Conservation (phyloP, 2,329 filamentous ascomycete species). For the Nothopassalora personata region DNA sequence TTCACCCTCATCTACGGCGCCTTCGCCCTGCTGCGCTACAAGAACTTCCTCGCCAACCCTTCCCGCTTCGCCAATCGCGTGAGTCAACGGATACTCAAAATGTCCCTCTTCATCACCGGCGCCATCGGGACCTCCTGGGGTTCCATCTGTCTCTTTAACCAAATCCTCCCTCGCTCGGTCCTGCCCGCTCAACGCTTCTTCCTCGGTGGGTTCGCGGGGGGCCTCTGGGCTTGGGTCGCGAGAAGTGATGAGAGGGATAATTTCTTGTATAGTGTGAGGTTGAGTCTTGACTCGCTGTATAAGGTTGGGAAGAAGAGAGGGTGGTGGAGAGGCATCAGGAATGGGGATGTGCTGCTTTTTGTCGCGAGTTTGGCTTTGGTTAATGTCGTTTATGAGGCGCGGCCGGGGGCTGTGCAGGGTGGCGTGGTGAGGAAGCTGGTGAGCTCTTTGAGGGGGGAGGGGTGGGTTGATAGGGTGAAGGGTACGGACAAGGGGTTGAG, state of each 20-base stretch:
- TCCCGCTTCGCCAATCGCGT: slow-evolving; percentile 61
- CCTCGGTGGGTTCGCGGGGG: slow-evolving; percentile 77
- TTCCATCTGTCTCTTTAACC: slow-evolving; percentile 82
- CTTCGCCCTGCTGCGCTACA: slow-evolving; percentile 64
- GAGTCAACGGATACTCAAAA: slow-evolving; percentile 63
- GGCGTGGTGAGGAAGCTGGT: slow-evolving; percentile 64
- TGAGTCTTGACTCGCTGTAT: slow-evolving; percentile 80
- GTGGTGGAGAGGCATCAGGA: slow-evolving; percentile 77
- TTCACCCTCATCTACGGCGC: slow-evolving; percentile 69
- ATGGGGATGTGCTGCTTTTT: slow-evolving; percentile 81
- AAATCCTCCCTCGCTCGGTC: slow-evolving; percentile 65
- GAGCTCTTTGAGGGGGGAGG: slow-evolving; percentile 68
- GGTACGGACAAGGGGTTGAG: slow-evolving; percentile 6
- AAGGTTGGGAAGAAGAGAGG: slow-evolving; percentile 88
- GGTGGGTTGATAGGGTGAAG: slow-evolving; percentile 59
- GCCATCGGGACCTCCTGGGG: slow-evolving; percentile 85
- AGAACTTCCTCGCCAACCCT: slow-evolving; percentile 63
- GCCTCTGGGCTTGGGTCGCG: slow-evolving; percentile 78
- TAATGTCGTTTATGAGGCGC: slow-evolving; percentile 69
- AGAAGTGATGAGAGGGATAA: slow-evolving; percentile 58
- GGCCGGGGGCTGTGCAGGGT: slow-evolving; percentile 63
- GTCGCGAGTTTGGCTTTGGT: slow-evolving; percentile 72
- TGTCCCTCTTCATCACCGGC: slow-evolving; percentile 72
- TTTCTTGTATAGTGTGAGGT: slow-evolving; percentile 72
- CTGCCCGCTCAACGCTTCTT: slow-evolving; percentile 84